phyloP scores from a whole-genome alignment of 306 rosid species.

The Lathyrus sativus region DNA sequence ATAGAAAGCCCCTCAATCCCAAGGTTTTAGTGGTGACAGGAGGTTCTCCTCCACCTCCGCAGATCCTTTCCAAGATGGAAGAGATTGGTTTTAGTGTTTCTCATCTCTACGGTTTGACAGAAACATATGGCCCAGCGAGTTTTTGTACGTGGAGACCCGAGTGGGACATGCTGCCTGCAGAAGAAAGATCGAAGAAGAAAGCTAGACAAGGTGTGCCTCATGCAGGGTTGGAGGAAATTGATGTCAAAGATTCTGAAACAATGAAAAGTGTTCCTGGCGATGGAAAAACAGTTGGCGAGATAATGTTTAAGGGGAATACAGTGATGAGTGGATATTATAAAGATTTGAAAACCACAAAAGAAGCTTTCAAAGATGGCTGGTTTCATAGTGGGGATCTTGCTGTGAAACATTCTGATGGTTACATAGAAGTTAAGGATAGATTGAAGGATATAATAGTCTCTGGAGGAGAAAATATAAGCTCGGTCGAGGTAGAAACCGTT shows the following conservation, averaged over 20 bases:
- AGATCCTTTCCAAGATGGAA: constrained; percentile 67
- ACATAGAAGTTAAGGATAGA: constrained; percentile 76
- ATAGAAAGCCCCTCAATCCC: constrained; percentile 51
- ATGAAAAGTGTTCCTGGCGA: constrained; percentile 73
- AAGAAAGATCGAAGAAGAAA: constrained; percentile 51
- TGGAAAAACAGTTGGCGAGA: constrained; percentile 74
- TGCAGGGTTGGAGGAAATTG: constrained; percentile 57
- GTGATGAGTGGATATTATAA: constrained; percentile 83
- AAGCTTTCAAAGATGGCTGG: constrained; percentile 82
- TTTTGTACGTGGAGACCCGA: constrained; percentile 76
- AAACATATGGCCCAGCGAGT: constrained; percentile 73
- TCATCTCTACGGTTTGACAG: constrained; percentile 86
- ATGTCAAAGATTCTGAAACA: constrained; percentile 61
- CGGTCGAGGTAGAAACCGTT: constrained; percentile 78
- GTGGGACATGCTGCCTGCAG: constrained; percentile 59
- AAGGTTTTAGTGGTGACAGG: constrained; percentile 64
- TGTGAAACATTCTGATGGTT: constrained; percentile 75
- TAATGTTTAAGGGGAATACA: constrained; percentile 84
- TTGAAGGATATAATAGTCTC: constrained; percentile 76
- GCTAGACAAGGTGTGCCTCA: constrained; percentile 82
- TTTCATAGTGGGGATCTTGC: constrained; percentile 81
- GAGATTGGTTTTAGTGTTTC: constrained; percentile 67
- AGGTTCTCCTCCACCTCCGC: constrained; percentile 82
- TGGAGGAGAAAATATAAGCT: constrained; percentile 86
- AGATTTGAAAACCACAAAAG: constrained; percentile 68